These are phyloP conservation scores for Phaffia australis DNA, from an alignment of 768 basidiomycete genomes.

Conservation along the genomic window DNA sequence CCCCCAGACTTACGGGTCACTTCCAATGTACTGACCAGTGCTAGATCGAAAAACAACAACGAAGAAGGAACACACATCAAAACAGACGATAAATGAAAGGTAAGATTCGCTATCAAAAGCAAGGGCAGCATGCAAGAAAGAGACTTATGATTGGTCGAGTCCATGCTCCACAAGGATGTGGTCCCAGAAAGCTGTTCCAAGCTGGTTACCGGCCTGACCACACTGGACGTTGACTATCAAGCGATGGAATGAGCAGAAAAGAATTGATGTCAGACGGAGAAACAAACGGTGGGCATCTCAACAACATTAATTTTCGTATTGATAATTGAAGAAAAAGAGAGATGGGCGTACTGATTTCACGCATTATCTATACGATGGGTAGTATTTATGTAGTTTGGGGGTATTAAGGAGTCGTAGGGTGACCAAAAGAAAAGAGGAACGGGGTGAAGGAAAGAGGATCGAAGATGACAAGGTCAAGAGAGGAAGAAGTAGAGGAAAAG, in stretches of 20 bases:
- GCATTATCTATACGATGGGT: too few species aligned
- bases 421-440: too few species aligned
- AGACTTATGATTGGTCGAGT: constrained; percentile 28
- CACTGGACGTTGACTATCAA: constrained; percentile 12
- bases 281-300: background rate
- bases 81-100: constrained; percentile 23
- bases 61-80: constrained; percentile 15
- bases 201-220: constrained; percentile 51
- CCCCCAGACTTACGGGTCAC: constrained; percentile 43
- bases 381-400: too few species aligned
- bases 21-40: constrained; percentile 48
- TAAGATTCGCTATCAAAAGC: constrained; percentile 40
- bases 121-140: background rate
- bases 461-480: too few species aligned
- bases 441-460: too few species aligned
- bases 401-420: too few species aligned
- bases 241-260: background rate
- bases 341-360: too few species aligned
- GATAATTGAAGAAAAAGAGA: too few species aligned
- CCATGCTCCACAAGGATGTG: constrained; percentile 52
- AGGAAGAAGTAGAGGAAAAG: too few species aligned
- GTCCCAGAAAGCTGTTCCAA: constrained; percentile 77
- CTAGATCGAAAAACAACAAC: constrained; percentile 6
- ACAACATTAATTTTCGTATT: too few species aligned
- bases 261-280: background rate